phyloP scores from a whole-genome alignment of 768 basidiomycete species.

The Phaeotremella skinneri region DNA sequence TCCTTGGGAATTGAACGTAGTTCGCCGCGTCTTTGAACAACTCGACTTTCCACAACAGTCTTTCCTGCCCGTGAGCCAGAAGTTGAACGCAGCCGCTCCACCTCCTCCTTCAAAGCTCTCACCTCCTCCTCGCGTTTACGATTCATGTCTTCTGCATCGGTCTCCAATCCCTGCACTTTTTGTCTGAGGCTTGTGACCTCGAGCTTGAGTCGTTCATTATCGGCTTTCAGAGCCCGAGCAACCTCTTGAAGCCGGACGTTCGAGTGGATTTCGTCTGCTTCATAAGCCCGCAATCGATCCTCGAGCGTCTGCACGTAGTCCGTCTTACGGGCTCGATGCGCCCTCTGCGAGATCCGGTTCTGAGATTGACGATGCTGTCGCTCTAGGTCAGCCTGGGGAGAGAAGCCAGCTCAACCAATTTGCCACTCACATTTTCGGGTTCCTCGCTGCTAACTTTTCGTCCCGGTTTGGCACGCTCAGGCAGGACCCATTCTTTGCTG shows the following conservation, averaged over 20 bases:
- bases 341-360: constrained; percentile 44
- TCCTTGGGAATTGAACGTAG: background rate
- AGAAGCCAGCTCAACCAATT: background rate
- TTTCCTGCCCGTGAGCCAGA: background rate
- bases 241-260: constrained; percentile 47
- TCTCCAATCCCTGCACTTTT: background rate
- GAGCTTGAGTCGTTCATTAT: constrained; percentile 37
- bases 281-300: constrained; percentile 41
- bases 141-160: constrained; percentile 4
- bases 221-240: constrained; percentile 40
- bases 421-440: constrained; percentile 41
- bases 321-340: constrained; percentile 39
- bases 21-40: background rate
- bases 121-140: constrained; percentile 10
- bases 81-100: background rate
- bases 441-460: constrained; percentile 43
- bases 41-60: background rate
- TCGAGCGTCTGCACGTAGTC: constrained; percentile 43
- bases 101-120: constrained; percentile 6
- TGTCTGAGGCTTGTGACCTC: constrained; percentile 21
- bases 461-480: constrained; percentile 50
- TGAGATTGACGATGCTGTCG: constrained; percentile 43
- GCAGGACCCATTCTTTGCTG: constrained; percentile 51
- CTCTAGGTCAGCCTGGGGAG: background rate
- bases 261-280: constrained; percentile 45